phyloP scores from a whole-genome alignment of 2,329 filamentous ascomycete genomes.

The Apiospora saccharicola region DNA sequence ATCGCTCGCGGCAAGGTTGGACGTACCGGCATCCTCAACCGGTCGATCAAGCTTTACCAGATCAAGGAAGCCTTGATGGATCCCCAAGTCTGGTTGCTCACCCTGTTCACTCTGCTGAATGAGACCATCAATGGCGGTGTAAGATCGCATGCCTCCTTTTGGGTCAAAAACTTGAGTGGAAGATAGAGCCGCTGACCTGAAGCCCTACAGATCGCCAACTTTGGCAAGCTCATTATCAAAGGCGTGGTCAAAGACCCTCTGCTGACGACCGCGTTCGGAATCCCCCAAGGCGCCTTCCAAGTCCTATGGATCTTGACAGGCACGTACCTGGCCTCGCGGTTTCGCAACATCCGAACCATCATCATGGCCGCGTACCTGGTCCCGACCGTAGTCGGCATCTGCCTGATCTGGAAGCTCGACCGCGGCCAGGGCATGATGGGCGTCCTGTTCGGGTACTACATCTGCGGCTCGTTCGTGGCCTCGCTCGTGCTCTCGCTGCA shows the following conservation, averaged over 20 bases:
- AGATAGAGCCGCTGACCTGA: not conserved
- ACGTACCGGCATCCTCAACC: constrained; percentile 55
- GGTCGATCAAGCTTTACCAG: constrained; percentile 55
- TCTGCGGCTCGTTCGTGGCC: constrained; percentile 55
- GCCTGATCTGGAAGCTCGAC: constrained; percentile 58
- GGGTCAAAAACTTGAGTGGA: not conserved
- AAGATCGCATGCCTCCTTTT: not conserved
- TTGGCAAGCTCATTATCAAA: constrained; percentile 63
- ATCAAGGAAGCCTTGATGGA: constrained; percentile 55
- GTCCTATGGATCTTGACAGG: constrained; percentile 61
- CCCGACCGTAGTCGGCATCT: constrained; percentile 58
- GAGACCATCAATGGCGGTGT: constrained; percentile 59
- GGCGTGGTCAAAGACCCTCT: constrained; percentile 52
- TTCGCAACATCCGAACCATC: constrained; percentile 57
- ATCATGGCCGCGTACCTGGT: constrained; percentile 60
- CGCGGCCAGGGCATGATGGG: constrained; percentile 50
- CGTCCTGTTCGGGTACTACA: constrained; percentile 60
- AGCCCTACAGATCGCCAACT: constrained; percentile 51
- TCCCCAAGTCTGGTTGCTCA: constrained; percentile 53
- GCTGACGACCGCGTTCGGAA: constrained; percentile 58
- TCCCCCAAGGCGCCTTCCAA: constrained; percentile 62
- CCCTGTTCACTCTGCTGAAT: constrained; percentile 57
- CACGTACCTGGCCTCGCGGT: constrained; percentile 57
- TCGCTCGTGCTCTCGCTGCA: constrained; percentile 62
- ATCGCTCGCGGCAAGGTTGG: constrained; percentile 47